Evolutionary conservation across 768 basidiomycete genomes (phyloP), one percentile per base, ranked within the genome.

Genomic region (Multifurca ochricompacta): DNA sequence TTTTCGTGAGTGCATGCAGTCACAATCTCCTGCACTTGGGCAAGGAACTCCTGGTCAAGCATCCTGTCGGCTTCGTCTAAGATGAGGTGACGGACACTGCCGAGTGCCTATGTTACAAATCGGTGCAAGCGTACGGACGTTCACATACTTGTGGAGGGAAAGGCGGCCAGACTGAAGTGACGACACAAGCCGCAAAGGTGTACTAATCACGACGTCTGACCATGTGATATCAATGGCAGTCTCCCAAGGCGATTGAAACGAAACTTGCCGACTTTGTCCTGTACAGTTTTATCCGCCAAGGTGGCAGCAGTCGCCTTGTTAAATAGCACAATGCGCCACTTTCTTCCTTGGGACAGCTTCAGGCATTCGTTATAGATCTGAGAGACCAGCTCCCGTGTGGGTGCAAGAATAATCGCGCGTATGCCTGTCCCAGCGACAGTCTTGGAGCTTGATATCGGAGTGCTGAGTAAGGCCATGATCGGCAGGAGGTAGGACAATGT

Each of bases 371-470:
- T 91, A 59, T 90, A 76, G 50, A 98, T 98, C 64, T 99, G 96
- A 63, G 91, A 84, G 0, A 93, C 92, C n/a, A 99, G 69, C 71
- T 99, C 96, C 46, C 91, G 81, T 2, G 96, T 98, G 3, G 96
- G 96, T 1, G 90, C 88, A 44, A 99, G 70, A 35, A 99, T 73
- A 19, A 99, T 55, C 2, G 88, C 89, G 52, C 90, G 77, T 16
- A 82, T 82, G 51, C 88, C 92, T 28, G 64, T 68, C 16, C 79
- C 80, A 30, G 66, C 59, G 16, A 75, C 70, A 25, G 60, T 58
- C 50, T 76, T 75, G 34, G 72, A 65, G 52, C 73, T 77, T 28
- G 81, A 71, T 8, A 74, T 66, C 6, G 89, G 89, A 3, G 74
- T 67, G 13, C 70, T 70, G 6, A 91, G 70, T 16, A 73, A 68